Base-by-base conservation (phyloP, 2,329 filamentous ascomycete species). In the Fusarium citri region DNA sequence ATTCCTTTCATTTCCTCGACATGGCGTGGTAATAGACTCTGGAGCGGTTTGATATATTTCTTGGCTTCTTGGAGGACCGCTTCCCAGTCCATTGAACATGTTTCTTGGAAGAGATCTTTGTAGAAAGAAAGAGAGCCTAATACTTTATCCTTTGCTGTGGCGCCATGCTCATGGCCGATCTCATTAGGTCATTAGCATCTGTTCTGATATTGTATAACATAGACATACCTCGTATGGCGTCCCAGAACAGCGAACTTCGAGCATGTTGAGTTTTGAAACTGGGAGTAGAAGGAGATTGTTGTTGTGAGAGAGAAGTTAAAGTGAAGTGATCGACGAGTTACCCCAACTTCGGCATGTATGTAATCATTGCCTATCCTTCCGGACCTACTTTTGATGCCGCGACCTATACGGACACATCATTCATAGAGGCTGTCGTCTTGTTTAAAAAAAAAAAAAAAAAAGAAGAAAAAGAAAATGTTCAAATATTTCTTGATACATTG, bases 1-100 rank as follows among this genome's bases (percentile, higher is more conserved):
- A 89, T 81, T 14, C 86, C 89, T 57, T 76, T 72, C 60, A 86
- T 84, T 66, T 87, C 85, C 5, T 76, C 59, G 1, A 57, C 20
- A 18, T 71, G 59, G 3, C 54, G 49, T 8, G 60, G 63, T 10
- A 46, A 60, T 18, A 71, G 10, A 2, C n/a, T 57, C 22, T 50
- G 22, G 3, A 73, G 50, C 20, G 66, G 49, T 4, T 55, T n/a
- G 5, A 69, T 26, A 20, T 71, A 74, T 7, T 63, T 65, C 3
- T 22, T 14, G 3, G 72, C 69, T 20, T 74, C 64, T 47, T 49
- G 16, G 4, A 53, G 48, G 7, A 74, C 66, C 5, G 41, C 30
- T 1, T 42, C 30, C 72, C 72, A 74, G 23, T 64, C 16, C 59
- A 74, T 59, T 16, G 55, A 51, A n/a, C 72, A 72, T 18, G 67